Percentiles rank a stretch among this genome's conserved stretches.
Conservation (phyloP, 2,329 filamentous ascomycete genomes). For the Phoma sp. region DNA sequence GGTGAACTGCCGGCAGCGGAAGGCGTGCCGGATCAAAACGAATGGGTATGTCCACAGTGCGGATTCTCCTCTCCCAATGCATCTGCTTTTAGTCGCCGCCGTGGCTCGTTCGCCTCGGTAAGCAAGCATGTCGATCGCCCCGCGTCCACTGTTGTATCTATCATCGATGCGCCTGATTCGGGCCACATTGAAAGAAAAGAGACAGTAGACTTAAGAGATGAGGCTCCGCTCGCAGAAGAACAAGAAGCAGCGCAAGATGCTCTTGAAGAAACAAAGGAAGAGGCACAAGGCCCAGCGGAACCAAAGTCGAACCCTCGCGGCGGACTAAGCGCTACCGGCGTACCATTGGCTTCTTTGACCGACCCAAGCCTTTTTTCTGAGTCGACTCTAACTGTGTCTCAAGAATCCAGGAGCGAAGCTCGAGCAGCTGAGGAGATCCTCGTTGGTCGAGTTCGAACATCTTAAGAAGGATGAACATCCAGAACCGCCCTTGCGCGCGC, state of each 20-base stretch:
- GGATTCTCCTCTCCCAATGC: slow-evolving; percentile 45
- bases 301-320: slow-evolving; percentile 10
- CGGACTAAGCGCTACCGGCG: slow-evolving; percentile 34
- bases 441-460: slow-evolving; percentile 53
- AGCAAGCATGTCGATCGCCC: slow-evolving; percentile 28
- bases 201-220: slow-evolving; percentile 6
- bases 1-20: slow-evolving; percentile 75
- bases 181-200: neutral
- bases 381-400: slow-evolving; percentile 38
- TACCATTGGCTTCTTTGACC: slow-evolving; percentile 41
- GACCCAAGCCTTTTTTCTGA: slow-evolving; percentile 30
- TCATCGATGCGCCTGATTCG: slow-evolving; percentile 10
- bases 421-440: slow-evolving; percentile 56
- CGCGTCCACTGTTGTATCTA: slow-evolving; percentile 18
- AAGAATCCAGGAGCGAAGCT: slow-evolving; percentile 57
- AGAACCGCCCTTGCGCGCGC: slow-evolving; percentile 39
- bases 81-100: slow-evolving; percentile 39
- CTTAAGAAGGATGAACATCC: slow-evolving; percentile 44
- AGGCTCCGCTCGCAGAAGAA: slow-evolving; percentile 10
- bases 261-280: slow-evolving; percentile 6
- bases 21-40: slow-evolving; percentile 84
- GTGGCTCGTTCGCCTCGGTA: slow-evolving; percentile 27
- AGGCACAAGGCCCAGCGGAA: neutral
- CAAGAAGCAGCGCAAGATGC: slow-evolving; percentile 8
- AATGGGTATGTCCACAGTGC: slow-evolving; percentile 82